Base-by-base conservation (phyloP, 345 rosid genomes). In the Arabidopsis suecica region DNA sequence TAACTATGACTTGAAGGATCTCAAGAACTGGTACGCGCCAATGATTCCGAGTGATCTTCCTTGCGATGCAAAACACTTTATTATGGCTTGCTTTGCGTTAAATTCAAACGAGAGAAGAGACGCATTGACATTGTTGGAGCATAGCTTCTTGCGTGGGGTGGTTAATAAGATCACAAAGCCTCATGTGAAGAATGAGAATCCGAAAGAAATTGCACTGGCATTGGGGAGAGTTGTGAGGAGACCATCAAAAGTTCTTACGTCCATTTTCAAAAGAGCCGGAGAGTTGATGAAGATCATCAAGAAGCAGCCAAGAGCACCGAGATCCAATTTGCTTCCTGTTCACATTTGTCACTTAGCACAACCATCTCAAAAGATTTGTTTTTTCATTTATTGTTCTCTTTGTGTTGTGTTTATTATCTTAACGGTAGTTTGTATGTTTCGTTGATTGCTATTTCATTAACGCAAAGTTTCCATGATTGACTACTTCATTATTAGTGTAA, bases 31-130 rank as follows among this genome's bases (percentile, higher is more conserved):
- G 13, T 6, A 54, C 6, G 34, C 18, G 11, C 80, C 71, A 14
- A 3, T 45, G 54, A 70, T 77, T 47, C 80, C 76, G 4, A 10
- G 1, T 12, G 42, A 63, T 71, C 66, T 77, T 63, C 67, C 80
- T 30, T 28, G 6, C 20, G 80, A 77, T 32, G 76, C 80, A 37
- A 56, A 16, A 14, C 18, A 25, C 32, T 71, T 77, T 77, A 12
- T 71, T 0, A 30, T 40, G 66, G 56, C 76, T 56, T 77, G 80
- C 32, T 77, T 77, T 14, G 9, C 80, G 5, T 20, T 7, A 6
- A 36, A 68, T 1, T 1, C 25, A 0, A 11, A 56, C 0, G 61
- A 77, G 14, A 77, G 66, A 56, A 64, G 20, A 45, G 76, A 71
- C 23, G 72, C 71, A 0, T 25, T 60, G 44, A 64, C 71, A 20